Percentiles rank a stretch among this genome's conserved stretches.
Conservation (phyloP, 352 stramenopile species). For the Globisporangium rhizosaccharum region DNA sequence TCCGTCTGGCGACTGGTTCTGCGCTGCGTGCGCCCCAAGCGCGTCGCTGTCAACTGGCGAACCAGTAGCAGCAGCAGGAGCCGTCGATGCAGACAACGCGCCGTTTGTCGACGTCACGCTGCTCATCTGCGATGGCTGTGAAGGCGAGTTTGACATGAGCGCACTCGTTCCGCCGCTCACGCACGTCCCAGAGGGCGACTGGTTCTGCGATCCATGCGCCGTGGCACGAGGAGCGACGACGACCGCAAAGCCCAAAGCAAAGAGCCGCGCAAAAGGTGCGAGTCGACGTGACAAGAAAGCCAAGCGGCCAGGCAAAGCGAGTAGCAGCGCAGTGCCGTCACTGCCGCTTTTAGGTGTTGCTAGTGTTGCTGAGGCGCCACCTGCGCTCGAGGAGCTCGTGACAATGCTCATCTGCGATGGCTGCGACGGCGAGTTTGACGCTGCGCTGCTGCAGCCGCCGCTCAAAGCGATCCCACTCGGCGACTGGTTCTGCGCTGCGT, state of each 20-base stretch:
- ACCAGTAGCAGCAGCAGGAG: neutral
- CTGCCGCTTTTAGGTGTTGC: too few relatives aligned
- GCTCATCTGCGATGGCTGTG: conserved; percentile 67
- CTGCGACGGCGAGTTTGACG: conserved; percentile 61
- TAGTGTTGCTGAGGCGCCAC: neutral
- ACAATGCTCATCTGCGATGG: conserved; percentile 60
- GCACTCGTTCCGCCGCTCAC: conserved; percentile 39
- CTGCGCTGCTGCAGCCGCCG: conserved; percentile 36
- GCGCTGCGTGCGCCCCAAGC: conserved; percentile 1
- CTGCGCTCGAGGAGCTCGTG: conserved; percentile 13
- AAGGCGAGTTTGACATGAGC: conserved; percentile 53
- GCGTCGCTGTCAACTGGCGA: neutral
- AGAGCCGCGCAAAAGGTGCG: neutral
- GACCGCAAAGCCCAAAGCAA: conserved; percentile 1
- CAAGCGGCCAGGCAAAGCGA: neutral
- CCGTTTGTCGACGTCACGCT: conserved; percentile 25
- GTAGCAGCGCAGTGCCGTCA: too few relatives aligned
- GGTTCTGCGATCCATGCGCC: conserved; percentile 32
- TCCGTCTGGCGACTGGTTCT: conserved; percentile 40
- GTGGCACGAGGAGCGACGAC: neutral
- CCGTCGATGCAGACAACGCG: neutral
- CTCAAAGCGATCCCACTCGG: conserved; percentile 33
- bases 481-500: conserved; percentile 39
- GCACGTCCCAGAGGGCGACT: conserved; percentile 37
- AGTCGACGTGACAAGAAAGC: neutral